Conservation (phyloP, 345 rosid genomes). For the Eutrema heterophyllum region DNA sequence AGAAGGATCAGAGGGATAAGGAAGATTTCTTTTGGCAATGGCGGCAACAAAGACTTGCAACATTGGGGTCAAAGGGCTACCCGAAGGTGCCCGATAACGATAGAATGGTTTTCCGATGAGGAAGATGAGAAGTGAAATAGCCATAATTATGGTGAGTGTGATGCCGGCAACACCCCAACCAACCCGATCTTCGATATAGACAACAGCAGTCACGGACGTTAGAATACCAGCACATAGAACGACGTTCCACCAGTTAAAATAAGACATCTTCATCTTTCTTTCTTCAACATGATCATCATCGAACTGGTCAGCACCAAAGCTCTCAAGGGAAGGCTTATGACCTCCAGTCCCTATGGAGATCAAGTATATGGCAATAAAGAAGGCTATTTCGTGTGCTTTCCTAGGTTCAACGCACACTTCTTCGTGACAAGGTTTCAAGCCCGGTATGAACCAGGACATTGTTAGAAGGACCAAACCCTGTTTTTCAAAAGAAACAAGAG, state of each 20-base stretch:
- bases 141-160: conserved; percentile 51
- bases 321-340: conserved; percentile 89
- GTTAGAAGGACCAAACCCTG: conserved; percentile 78
- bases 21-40: conserved; percentile 57
- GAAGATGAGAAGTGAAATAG: conserved; percentile 58
- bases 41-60: conserved; percentile 80
- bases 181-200: conserved; percentile 73
- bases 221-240: conserved; percentile 73
- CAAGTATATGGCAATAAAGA: conserved; percentile 76
- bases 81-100: conserved; percentile 56
- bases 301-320: conserved; percentile 97
- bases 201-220: conserved; percentile 63
- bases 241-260: conserved; percentile 90
- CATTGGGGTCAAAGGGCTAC: conserved; percentile 87
- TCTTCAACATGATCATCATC: conserved; percentile 72
- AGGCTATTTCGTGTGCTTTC: conserved; percentile 58
- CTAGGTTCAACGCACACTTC: conserved; percentile 52
- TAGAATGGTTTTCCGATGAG: conserved; percentile 61
- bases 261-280: conserved; percentile 79
- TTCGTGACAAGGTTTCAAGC: conserved; percentile 56
- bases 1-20: conserved; percentile 48
- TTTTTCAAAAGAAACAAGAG: background rate
- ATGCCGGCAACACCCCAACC: conserved; percentile 78
- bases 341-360: conserved; percentile 92
- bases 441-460: conserved; percentile 63